Base-by-base conservation (phyloP, 2,329 filamentous ascomycete genomes). In the Monosporascus sp. region DNA sequence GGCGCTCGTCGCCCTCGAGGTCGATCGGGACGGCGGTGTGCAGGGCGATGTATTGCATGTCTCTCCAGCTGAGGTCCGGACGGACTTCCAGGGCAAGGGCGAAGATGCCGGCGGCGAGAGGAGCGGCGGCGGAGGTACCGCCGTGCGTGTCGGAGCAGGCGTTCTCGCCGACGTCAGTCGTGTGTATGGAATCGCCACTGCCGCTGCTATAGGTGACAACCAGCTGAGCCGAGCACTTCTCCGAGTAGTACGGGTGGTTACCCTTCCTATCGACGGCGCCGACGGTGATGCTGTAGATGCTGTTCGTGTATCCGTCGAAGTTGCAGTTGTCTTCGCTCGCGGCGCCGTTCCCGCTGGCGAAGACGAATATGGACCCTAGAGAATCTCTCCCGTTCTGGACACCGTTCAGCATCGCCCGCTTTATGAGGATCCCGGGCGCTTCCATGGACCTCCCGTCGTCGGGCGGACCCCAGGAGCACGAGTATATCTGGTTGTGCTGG, bases 291-390 rank as follows among this genome's bases (percentile, higher is more conserved):
- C 91, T 97, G 78, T 97, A 99, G 63, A 99, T 99, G 68, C 92
- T 97, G 76, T 99, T 99, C 55, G 94, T 99, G 73, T 99, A 99
- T 40, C 94, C 94, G 68, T 99, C 94, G 69, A 99, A 99, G 70
- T 99, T 99, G 80, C 94, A 99, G 72, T 99, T 97, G 70, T 99
- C 94, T 47, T 89, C 92, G 59, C 78, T 84, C 3, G 79, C 77
- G 9, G 93, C 95, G 54, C 94, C 94, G 66, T 99, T 99, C 55
- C 94, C 94, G 60, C 93, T 92, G 44, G 94, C 94, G 71, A 99
- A 99, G 52, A 99, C 94, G 65, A 91, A 99, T 60, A 99, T 89
- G 27, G 91, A 96, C 8, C 94, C 94, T 51, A 86, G 84, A 3
- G 91, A 90, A 49, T 76, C 79, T 50, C 94, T 88, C 43, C 94